Conservation (phyloP, 2,329 filamentous ascomycete species). For the Penicillium sp. region DNA sequence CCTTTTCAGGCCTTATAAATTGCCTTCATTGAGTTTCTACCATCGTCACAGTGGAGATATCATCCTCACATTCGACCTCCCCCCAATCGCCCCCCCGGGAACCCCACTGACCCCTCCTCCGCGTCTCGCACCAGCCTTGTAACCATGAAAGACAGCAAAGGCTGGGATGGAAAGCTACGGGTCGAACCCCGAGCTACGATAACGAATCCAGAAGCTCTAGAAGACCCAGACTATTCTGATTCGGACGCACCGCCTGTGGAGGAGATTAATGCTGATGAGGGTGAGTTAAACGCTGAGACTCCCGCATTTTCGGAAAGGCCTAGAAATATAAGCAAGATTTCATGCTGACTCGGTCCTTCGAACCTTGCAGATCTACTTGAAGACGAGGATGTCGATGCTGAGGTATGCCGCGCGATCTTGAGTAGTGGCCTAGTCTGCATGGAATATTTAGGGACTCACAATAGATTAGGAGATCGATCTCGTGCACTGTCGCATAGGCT, state of each 20-base stretch:
- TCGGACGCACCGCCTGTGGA: conserved; percentile 70
- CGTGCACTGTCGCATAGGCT: conserved; percentile 82
- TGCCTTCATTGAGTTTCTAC: neutral
- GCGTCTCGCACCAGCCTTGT: conserved; percentile 1
- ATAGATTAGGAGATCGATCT: conserved; percentile 76
- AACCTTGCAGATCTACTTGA: conserved; percentile 60
- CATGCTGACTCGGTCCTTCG: neutral
- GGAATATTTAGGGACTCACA: conserved; percentile 17
- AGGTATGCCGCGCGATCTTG: conserved; percentile 42
- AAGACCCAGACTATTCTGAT: conserved; percentile 85
- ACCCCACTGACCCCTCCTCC: conserved; percentile 5
- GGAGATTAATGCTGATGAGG: conserved; percentile 80
- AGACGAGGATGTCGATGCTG: conserved; percentile 59
- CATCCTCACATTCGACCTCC: neutral
- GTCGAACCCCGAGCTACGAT: conserved; percentile 72
- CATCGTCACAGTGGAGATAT: neutral
- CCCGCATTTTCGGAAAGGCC: neutral
- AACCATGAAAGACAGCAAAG: conserved; percentile 48
- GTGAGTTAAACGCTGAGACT: conserved; percentile 47
- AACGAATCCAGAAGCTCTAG: conserved; percentile 78
- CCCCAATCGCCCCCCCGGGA: neutral
- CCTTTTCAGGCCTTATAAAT: neutral
- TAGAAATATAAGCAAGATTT: neutral
- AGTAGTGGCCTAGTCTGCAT: neutral
- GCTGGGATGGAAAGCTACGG: conserved; percentile 54